A percentile compares a stretch with the other conserved stretches of the same genome.
Evolutionary conservation across 108 stramenopile species (phyloP).

Genomic region (Fistulifera pelliculosa): DNA sequence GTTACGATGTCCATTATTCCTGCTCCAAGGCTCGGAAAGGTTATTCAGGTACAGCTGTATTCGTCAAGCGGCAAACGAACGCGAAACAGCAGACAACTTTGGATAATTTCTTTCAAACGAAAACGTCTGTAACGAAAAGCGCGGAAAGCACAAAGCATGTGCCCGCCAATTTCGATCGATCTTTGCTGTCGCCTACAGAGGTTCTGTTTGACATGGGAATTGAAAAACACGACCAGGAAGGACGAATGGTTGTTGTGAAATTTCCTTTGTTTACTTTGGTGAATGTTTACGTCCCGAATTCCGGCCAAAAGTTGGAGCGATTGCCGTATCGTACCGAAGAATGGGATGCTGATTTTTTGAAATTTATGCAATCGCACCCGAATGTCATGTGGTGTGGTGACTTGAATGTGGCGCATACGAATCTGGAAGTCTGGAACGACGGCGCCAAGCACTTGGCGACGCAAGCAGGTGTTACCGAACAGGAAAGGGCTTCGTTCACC

Average conservation of each 20-base stretch:
- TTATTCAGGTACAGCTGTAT: constrained; percentile 93
- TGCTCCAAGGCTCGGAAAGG: constrained; percentile 92
- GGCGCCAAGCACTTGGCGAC: constrained; percentile 87
- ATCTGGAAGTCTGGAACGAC: constrained; percentile 85
- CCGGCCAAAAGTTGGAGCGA: constrained; percentile 91
- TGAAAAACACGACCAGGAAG: constrained; percentile 83
- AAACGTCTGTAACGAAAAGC: constrained; percentile 1
- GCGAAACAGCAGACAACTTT: constrained; percentile 62
- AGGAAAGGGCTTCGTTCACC: constrained; percentile 80
- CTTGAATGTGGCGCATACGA: constrained; percentile 85
- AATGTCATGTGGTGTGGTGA: constrained; percentile 85
- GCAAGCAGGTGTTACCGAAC: constrained; percentile 79
- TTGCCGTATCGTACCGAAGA: constrained; percentile 86
- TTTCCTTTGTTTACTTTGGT: constrained; percentile 81
- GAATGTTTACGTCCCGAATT: constrained; percentile 95
- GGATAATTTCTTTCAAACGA: constrained; percentile 60
- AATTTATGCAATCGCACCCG: constrained; percentile 58
- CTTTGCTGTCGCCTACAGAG: constrained; percentile 40
- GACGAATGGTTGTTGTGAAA: constrained; percentile 83
- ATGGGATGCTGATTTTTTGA: constrained; percentile 87
- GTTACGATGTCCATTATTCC: constrained; percentile 80
- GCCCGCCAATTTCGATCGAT: constrained; percentile 6
- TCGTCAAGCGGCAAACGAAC: constrained; percentile 49
- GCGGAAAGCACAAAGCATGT: constrained; percentile 5
- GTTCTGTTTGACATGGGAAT: constrained; percentile 45